Percentiles rank a stretch among this genome's conserved stretches.
phyloP scores from a whole-genome alignment of 305 asterid species.

The Fraxinus velutina region DNA sequence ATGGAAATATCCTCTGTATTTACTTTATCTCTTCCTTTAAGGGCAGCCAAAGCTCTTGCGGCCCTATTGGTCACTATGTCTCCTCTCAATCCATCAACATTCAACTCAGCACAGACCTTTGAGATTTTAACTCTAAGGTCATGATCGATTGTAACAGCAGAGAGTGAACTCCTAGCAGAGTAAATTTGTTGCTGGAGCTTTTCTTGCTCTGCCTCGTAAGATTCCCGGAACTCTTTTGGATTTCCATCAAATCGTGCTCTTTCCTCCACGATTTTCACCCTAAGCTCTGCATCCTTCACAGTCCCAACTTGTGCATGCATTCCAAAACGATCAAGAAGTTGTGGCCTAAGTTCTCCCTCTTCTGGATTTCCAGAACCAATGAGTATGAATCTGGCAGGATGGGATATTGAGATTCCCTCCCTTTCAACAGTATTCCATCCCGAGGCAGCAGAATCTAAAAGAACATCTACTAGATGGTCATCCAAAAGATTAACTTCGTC shows the following conservation, averaged over 20 bases:
- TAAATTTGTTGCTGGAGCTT: conserved; percentile 76
- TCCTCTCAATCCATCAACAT: conserved; percentile 92
- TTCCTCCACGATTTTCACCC: conserved; percentile 91
- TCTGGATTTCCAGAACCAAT: conserved; percentile 96
- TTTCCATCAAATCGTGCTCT: conserved; percentile 73
- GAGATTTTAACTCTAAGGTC: conserved; percentile 87
- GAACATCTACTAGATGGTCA: conserved; percentile 88
- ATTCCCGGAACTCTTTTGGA: conserved; percentile 72
- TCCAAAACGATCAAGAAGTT: conserved; percentile 93
- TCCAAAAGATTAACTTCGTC: conserved; percentile 95
- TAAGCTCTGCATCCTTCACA: conserved; percentile 80
- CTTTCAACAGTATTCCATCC: conserved; percentile 94
- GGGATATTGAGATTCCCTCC: conserved; percentile 92
- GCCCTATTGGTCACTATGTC: conserved; percentile 87
- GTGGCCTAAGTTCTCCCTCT: conserved; percentile 97
- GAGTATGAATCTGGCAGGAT: conserved; percentile 89
- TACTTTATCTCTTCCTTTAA: conserved; percentile 75
- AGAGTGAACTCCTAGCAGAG: conserved; percentile 56
- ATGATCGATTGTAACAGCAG: conserved; percentile 62
- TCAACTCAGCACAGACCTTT: conserved; percentile 80
- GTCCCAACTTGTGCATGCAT: conserved; percentile 99
- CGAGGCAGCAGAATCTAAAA: conserved; percentile 91
- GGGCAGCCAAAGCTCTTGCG: conserved; percentile 84
- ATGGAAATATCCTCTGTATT: conserved; percentile 78
- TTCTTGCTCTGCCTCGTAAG: conserved; percentile 73